phyloP scores from a whole-genome alignment of 1,139 yeast species.

The Eremothecium gossypii region DNA sequence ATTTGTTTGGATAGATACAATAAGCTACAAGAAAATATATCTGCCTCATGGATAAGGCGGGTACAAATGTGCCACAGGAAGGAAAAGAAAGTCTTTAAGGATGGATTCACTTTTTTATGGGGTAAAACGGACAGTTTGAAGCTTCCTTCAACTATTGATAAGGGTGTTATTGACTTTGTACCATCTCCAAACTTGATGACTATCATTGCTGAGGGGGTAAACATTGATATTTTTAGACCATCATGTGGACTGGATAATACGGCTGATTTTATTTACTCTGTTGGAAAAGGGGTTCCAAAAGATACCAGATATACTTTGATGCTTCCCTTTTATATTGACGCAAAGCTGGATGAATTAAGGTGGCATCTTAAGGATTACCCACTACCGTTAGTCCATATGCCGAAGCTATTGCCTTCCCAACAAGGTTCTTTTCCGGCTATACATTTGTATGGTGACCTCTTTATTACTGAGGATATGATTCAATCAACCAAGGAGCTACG shows the following conservation, averaged over 20 bases:
- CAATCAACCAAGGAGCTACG: conserved; percentile 43
- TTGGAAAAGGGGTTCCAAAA: conserved; percentile 77
- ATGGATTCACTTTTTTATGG: conserved; percentile 47
- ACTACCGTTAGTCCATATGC: conserved; percentile 39
- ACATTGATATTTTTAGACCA: conserved; percentile 46
- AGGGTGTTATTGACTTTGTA: conserved; percentile 48
- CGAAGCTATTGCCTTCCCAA: conserved; percentile 33
- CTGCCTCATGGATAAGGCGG: conserved; percentile 67
- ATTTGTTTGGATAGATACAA: conserved; percentile 8
- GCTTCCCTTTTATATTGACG: conserved; percentile 47
- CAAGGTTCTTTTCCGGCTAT: conserved; percentile 26
- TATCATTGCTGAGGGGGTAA: conserved; percentile 48
- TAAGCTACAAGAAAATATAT: conserved; percentile 39
- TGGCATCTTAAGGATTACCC: conserved; percentile 64
- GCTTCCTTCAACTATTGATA: conserved; percentile 40
- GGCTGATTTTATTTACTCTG: conserved; percentile 51
- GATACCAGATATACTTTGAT: conserved; percentile 60
- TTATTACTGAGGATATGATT: conserved; percentile 46
- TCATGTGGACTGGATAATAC: conserved; percentile 44
- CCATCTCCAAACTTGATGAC: conserved; percentile 58
- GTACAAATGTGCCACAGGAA: conserved; percentile 39
- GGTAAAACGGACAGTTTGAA: conserved; percentile 36
- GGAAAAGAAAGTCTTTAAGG: conserved; percentile 39
- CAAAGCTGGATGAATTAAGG: conserved; percentile 45
- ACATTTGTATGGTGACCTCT: conserved; percentile 41